Evolutionary conservation across 1,284 basidiomycete genomes (phyloP).

Genomic region (Exobasidium cylindrosporum): DNA sequence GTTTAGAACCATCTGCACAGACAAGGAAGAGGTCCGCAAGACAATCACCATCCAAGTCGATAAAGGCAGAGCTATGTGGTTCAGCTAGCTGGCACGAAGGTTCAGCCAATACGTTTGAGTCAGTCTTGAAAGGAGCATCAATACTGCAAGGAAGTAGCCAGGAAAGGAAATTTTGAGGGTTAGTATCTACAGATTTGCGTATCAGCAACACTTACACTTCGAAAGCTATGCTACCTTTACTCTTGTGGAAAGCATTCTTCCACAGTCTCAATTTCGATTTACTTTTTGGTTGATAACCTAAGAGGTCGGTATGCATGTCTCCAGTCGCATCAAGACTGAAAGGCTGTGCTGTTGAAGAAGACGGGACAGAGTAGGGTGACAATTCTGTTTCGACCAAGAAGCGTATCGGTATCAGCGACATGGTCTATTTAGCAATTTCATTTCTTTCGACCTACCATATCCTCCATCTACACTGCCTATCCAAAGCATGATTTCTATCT

Average conservation of each 20-base stretch:
- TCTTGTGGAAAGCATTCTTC: conserved; percentile 66
- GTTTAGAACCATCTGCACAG: conserved; percentile 61
- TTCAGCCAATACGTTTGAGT: neutral
- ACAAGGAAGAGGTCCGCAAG: conserved; percentile 87
- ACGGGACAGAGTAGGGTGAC: conserved; percentile 55
- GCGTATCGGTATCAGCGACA: conserved; percentile 38
- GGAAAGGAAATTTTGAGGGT: too few relatives aligned
- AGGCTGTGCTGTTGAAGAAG: conserved; percentile 69
- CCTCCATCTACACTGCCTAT: conserved; percentile 52
- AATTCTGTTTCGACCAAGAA: neutral
- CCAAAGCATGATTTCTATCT: conserved; percentile 68
- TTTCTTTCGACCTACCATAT: neutral
- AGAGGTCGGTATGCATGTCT: conserved; percentile 80
- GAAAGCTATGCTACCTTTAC: conserved; percentile 5
- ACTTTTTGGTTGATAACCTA: conserved; percentile 66
- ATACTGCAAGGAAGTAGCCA: too few relatives aligned
- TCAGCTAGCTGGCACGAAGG: conserved; percentile 70
- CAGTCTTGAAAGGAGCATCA: conserved; percentile 1
- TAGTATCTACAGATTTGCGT: too few relatives aligned
- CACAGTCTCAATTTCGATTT: conserved; percentile 64
- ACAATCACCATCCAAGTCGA: conserved; percentile 94
- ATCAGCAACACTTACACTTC: too few relatives aligned
- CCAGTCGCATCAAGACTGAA: conserved; percentile 82
- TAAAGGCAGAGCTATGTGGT: conserved; percentile 91
- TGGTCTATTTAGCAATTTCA: too few relatives aligned